Percentiles rank a stretch among this genome's conserved stretches.
These are phyloP conservation scores for Periconia macrospinosa DNA, from an alignment of 2,329 filamentous ascomycete genomes.

Conservation along the genomic window DNA sequence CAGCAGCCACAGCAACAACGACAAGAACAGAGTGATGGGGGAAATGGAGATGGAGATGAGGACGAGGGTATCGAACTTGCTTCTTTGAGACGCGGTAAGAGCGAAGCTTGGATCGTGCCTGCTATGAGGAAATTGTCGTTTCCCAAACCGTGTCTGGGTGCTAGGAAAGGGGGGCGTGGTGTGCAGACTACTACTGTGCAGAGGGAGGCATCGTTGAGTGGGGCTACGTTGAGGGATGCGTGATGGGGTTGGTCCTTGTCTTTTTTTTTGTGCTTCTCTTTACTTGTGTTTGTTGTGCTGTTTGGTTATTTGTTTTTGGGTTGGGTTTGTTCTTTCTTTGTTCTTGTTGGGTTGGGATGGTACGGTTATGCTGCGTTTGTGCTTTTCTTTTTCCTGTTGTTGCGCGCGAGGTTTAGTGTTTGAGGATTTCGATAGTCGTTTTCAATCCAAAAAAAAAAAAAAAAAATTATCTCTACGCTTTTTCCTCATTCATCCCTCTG, in stretches of 20 bases:
- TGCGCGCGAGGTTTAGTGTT: too few relatives aligned
- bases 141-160: not conserved
- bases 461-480: too few relatives aligned
- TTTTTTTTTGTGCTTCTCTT: not conserved
- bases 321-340: too few relatives aligned
- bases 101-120: not conserved
- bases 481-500: too few relatives aligned
- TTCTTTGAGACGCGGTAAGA: not conserved
- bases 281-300: too few relatives aligned
- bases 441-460: too few relatives aligned
- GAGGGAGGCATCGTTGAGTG: slow-evolving; percentile 6
- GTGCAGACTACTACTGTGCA: slow-evolving; percentile 1
- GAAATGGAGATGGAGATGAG: not conserved
- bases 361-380: too few relatives aligned
- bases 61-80: not conserved
- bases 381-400: too few relatives aligned
- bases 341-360: too few relatives aligned
- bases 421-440: too few relatives aligned
- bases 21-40: not conserved
- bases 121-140: not conserved
- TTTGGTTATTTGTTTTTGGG: too few relatives aligned
- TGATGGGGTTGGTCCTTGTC: not conserved
- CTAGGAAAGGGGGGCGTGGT: not conserved
- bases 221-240: slow-evolving; percentile 1
- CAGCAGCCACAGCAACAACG: not conserved